phyloP scores from a whole-genome alignment of 768 basidiomycete species.

The Phanerochaete carnosa region DNA sequence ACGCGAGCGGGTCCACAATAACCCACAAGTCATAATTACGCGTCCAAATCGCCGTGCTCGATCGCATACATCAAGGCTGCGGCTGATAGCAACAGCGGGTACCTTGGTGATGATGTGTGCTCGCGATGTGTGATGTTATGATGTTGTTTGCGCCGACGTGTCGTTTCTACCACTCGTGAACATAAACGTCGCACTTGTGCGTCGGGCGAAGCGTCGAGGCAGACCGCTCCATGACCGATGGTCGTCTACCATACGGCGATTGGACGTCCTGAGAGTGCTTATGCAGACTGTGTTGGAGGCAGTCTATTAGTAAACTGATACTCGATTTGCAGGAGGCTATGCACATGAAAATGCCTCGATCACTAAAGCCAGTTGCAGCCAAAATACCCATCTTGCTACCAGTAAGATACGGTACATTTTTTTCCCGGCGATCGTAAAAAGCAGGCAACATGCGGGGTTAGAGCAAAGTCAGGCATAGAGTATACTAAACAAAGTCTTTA shows the following conservation, averaged over 20 bases:
- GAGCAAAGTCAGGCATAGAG: no score
- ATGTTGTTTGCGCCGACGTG: background rate
- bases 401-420: no score
- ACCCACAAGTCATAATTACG: background rate
- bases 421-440: no score
- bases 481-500: background rate
- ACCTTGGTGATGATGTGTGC: background rate
- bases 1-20: background rate
- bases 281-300: no score
- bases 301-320: background rate
- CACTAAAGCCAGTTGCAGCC: background rate
- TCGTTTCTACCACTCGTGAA: background rate
- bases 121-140: background rate
- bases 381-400: background rate
- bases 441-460: no score
- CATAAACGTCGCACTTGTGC: background rate
- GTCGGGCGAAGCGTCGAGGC: background rate
- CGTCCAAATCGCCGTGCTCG: background rate
- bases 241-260: background rate
- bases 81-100: slow-evolving; percentile 5
- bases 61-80: background rate
- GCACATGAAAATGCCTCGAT: background rate
- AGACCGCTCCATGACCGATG: background rate
- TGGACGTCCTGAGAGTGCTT: no score
- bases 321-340: background rate